Percentiles rank a stretch among this genome's conserved stretches.
Conservation (phyloP, 169 alveolate genomes). For the Cyclospora cayetanensis region DNA sequence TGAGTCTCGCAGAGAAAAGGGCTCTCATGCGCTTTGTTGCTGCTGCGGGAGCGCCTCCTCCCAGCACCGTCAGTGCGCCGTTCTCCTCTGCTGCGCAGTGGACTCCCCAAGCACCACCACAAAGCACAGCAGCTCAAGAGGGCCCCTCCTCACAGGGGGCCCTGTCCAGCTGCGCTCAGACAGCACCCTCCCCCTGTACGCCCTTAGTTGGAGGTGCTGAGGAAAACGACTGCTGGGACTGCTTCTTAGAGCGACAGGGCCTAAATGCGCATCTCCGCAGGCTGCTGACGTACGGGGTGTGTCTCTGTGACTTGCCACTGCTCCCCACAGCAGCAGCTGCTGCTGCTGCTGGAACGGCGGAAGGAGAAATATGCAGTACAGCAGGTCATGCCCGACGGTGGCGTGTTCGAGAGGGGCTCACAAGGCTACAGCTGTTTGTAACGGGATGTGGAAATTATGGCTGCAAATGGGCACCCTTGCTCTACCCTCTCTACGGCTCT, state of each 20-base stretch:
- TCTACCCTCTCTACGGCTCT: constrained; percentile 35
- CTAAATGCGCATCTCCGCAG: constrained; percentile 30
- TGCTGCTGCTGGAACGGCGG: constrained; percentile 16
- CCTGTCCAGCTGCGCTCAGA: background rate
- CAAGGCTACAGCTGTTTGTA: constrained; percentile 24
- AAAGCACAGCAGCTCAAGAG: background rate
- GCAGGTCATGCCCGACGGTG: constrained; percentile 11
- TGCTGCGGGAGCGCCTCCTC: constrained; percentile 40
- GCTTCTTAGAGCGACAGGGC: constrained; percentile 36
- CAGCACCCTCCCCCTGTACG: too few species aligned
- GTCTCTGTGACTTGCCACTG: constrained; percentile 44
- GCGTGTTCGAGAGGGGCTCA: constrained; percentile 28
- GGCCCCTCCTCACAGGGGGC: background rate
- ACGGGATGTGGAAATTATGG: background rate
- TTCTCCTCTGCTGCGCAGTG: constrained; percentile 31
- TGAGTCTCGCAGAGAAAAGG: constrained; percentile 24
- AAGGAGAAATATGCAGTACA: background rate
- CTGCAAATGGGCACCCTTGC: constrained; percentile 34
- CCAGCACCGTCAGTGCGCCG: constrained; percentile 35
- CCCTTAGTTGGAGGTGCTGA: background rate
- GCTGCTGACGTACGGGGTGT: constrained; percentile 42
- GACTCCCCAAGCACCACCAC: background rate
- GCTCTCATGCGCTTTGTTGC: constrained; percentile 20
- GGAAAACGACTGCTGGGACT: constrained; percentile 35
- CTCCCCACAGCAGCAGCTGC: constrained; percentile 16